These are phyloP conservation scores for Neoscytalidium dimidiatum DNA, from an alignment of 2,329 filamentous ascomycete species.

Conservation along the genomic window DNA sequence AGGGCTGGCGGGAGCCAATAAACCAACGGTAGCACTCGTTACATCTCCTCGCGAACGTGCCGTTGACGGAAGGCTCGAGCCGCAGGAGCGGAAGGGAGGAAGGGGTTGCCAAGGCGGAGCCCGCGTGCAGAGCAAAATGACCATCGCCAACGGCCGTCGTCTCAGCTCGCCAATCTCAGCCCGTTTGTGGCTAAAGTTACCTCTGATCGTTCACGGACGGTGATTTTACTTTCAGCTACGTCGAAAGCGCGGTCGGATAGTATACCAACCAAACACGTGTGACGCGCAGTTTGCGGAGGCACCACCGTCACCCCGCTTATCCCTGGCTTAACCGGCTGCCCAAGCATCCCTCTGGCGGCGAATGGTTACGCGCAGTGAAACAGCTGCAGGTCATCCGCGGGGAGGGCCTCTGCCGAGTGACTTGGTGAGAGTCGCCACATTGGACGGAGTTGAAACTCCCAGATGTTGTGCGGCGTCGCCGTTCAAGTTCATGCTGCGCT, in stretches of 20 bases:
- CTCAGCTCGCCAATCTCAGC: background rate
- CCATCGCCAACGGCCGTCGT: slow-evolving; percentile 8
- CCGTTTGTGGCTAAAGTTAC: background rate
- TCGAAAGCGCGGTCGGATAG: background rate
- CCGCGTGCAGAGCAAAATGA: slow-evolving; percentile 8
- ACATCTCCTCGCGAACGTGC: background rate
- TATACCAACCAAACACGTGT: background rate
- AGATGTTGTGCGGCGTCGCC: slow-evolving; percentile 4
- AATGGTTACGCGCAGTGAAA: background rate
- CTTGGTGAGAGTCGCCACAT: slow-evolving; percentile 15
- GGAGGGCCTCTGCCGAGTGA: background rate
- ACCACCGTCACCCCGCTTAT: background rate
- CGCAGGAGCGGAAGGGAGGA: slow-evolving; percentile 3
- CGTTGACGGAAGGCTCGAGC: background rate
- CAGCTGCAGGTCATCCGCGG: background rate
- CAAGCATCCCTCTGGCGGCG: background rate
- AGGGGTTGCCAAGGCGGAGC: background rate
- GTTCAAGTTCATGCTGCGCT: slow-evolving; percentile 1
- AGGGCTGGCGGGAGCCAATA: background rate
- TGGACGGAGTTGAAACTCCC: background rate
- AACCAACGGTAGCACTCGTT: background rate
- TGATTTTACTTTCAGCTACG: background rate
- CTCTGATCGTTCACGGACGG: background rate
- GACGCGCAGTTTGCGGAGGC: slow-evolving; percentile 1
- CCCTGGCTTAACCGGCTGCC: background rate